Evolutionary conservation across 495 filamentous ascomycete genomes (phyloP), one percentile per base, ranked within the genome.

Genomic region (Penicillium egyptiacum): DNA sequence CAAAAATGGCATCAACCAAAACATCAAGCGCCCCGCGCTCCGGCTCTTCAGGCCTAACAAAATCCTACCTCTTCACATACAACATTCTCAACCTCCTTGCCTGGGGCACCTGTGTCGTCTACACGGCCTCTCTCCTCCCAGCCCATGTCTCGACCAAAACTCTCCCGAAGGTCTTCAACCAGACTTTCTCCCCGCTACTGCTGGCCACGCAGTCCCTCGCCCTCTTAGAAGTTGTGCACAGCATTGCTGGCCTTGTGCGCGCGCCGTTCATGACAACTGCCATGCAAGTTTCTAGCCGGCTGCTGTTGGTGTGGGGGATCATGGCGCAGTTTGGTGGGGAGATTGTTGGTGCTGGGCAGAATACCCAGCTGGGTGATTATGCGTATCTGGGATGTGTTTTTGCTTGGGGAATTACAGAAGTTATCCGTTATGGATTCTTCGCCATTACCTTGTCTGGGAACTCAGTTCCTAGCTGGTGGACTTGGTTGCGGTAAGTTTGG

Each of bases 351-450:
- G 63, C 37, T n/a, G 46, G 35, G 23, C 39, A 44, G 2, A 50
- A 23, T 5, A 58, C 62, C 3, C 63, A 77, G 56, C 17, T 65
- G 2, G 75, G 75, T 23, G 73, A 77, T 54, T 77, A 64, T 50
- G 77, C 70, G 3, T 79, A 76, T 52, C 48, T 78, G 31, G 77
- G 75, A 2, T 78, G 75, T 61, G 63, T 97, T 44, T 55, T 81
- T 28, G 91, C 92, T 1, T 97, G 93, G 93, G 82, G 81, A 39
- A 63, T 89, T 23, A 96, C 93, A 14, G 93, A 98, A 76, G 84
- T 92, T 14, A 83, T 94, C 57, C 86, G 93, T 39, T 98, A 98
- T 75, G 80, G 82, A 58, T 98, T 89, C 74, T 97, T 96, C 64
- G 86, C 87, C 20, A 79, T 90, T 62, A 83, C 83, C 64, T 79